A percentile compares a stretch with the other conserved stretches of the same genome.
Conservation (phyloP, 495 filamentous ascomycete genomes). For the Xylaria bambusicola region DNA sequence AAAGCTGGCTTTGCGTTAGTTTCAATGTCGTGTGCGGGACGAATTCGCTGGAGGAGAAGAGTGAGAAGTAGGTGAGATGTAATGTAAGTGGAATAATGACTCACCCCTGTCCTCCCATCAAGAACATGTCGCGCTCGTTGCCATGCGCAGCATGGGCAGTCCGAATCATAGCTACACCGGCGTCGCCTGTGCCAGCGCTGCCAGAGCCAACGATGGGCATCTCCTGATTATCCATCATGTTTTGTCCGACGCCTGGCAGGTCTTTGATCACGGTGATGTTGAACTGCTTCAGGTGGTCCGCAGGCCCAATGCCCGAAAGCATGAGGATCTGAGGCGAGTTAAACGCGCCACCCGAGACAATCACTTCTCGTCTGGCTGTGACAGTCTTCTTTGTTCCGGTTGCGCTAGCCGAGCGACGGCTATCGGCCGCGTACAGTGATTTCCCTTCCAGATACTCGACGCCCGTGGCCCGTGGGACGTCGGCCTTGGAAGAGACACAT, state of each 20-base stretch:
- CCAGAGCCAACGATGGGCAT: constrained; percentile 37
- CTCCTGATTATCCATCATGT: constrained; percentile 41
- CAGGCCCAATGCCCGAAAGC: constrained; percentile 43
- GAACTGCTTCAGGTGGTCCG: constrained; percentile 30
- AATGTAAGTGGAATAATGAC: background rate
- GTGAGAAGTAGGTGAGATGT: no score
- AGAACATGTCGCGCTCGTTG: constrained; percentile 41
- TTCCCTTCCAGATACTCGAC: constrained; percentile 39
- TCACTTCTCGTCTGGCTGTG: constrained; percentile 43
- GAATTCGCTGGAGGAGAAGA: no score
- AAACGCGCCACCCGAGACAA: constrained; percentile 44
- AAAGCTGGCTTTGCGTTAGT: no score
- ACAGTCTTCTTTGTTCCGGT: constrained; percentile 36
- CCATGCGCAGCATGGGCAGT: constrained; percentile 37
- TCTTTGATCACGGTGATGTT: constrained; percentile 30
- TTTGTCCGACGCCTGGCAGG: constrained; percentile 41
- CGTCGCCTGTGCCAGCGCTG: constrained; percentile 26
- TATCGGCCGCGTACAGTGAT: constrained; percentile 35
- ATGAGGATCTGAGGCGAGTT: constrained; percentile 52
- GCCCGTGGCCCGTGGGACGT: constrained; percentile 32
- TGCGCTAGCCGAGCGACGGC: constrained; percentile 26
- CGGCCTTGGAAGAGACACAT: constrained; percentile 20
- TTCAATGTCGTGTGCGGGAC: no score
- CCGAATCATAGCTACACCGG: constrained; percentile 38
- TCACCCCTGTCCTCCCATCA: constrained; percentile 39